These are phyloP conservation scores for Thraustochytrium striatum DNA, from an alignment of 352 stramenopile species.

Conservation along the genomic window DNA sequence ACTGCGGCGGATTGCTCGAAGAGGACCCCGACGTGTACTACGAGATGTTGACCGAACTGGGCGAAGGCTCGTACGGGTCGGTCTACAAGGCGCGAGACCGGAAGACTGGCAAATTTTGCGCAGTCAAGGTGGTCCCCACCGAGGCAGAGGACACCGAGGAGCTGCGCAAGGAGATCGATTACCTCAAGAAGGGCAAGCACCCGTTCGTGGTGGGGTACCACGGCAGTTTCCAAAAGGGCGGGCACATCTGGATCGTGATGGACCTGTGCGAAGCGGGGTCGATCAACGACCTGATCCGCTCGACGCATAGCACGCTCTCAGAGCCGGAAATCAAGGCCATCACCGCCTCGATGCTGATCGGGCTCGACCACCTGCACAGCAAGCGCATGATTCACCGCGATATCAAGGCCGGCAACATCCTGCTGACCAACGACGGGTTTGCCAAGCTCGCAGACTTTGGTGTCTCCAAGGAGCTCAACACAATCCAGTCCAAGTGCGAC, in stretches of 20 bases:
- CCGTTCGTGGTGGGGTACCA: constrained; percentile 47
- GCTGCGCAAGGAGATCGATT: constrained; percentile 46
- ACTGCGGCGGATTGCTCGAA: too few relatives aligned
- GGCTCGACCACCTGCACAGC: constrained; percentile 53
- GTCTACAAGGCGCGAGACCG: constrained; percentile 29
- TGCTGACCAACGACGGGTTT: constrained; percentile 54
- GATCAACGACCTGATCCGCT: constrained; percentile 31
- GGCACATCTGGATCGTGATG: constrained; percentile 47
- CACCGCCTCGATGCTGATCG: constrained; percentile 49
- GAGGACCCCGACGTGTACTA: constrained; percentile 43
- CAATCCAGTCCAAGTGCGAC: constrained; percentile 93
- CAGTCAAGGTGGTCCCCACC: constrained; percentile 37
- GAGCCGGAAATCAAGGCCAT: constrained; percentile 40
- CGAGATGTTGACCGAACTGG: constrained; percentile 32
- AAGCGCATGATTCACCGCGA: constrained; percentile 57
- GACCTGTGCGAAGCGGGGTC: constrained; percentile 38
- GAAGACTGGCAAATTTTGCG: background rate
- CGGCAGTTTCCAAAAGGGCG: constrained; percentile 27
- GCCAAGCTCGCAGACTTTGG: constrained; percentile 58
- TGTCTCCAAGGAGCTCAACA: constrained; percentile 85
- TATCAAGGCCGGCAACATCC: constrained; percentile 57
- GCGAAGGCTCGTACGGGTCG: constrained; percentile 45
- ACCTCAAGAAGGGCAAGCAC: constrained; percentile 45
- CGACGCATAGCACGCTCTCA: constrained; percentile 30
- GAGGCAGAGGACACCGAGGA: constrained; percentile 40